Conservation (phyloP, 208 protist genomes). For the Trichomonas tenax region DNA sequence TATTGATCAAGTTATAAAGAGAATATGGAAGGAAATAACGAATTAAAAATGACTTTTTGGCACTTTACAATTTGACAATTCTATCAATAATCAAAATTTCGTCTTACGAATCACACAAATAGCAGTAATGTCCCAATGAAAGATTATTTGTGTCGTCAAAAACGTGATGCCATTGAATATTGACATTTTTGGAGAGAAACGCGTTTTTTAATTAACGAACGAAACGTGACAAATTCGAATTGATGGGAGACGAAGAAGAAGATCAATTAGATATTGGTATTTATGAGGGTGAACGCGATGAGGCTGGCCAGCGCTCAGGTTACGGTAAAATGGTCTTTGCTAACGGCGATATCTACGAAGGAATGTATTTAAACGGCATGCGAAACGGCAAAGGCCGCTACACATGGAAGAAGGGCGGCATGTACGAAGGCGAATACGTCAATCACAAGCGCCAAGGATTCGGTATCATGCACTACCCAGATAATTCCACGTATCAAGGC, state of each 20-base stretch:
- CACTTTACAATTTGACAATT: no score
- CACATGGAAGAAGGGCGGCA: conserved; percentile 29
- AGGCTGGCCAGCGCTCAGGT: conserved; percentile 24
- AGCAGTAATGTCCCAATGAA: no score
- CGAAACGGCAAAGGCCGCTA: conserved; percentile 32
- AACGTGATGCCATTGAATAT: no score
- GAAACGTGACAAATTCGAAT: not conserved
- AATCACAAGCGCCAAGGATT: conserved; percentile 2
- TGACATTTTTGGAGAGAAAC: no score
- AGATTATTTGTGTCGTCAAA: no score
- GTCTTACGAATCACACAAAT: no score
- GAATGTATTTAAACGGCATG: conserved; percentile 28
- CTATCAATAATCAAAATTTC: no score
- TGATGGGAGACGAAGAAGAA: conserved; percentile 9
- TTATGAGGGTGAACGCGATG: conserved; percentile 27
- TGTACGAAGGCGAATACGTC: conserved; percentile 23
- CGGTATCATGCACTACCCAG: conserved; percentile 18
- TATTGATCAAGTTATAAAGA: no score
- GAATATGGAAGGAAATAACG: no score
- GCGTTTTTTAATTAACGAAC: not conserved
- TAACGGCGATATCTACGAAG: conserved; percentile 34
- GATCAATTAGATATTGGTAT: conserved; percentile 14
- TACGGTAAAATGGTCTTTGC: conserved; percentile 31
- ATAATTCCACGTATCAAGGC: conserved; percentile 31
- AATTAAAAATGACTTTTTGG: no score